A percentile compares a stretch with the other conserved stretches of the same genome.
These are phyloP conservation scores for Saccharomycopsis synnaedendra DNA, from an alignment of 805 yeast genomes.

Conservation along the genomic window DNA sequence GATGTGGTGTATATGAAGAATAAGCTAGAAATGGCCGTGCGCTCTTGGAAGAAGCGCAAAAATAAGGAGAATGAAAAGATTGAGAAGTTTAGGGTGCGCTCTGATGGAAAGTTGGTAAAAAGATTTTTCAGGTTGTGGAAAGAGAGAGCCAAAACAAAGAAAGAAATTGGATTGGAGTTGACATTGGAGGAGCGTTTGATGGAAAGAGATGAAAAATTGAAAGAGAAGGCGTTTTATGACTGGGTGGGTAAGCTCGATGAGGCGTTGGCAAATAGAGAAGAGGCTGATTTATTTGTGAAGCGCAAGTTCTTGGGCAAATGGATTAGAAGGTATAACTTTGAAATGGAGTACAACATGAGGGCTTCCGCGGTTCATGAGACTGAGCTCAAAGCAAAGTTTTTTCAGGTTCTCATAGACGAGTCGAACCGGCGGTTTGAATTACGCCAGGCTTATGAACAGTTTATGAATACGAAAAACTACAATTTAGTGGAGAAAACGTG, in stretches of 20 bases:
- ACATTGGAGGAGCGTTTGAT: conserved; percentile 1
- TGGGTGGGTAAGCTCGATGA: conserved; percentile 1
- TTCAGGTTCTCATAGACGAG: conserved; percentile 1
- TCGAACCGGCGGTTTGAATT: conserved; percentile 12
- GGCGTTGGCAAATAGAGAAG: not conserved
- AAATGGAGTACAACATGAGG: conserved; percentile 4
- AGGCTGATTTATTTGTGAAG: not conserved
- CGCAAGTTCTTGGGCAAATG: conserved; percentile 2
- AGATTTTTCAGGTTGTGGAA: not conserved
- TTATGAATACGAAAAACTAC: conserved; percentile 2
- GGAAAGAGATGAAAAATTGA: not conserved
- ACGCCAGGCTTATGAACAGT: conserved; percentile 1
- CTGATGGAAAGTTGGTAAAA: not conserved
- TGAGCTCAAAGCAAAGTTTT: not conserved
- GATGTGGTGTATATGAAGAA: conserved; percentile 6
- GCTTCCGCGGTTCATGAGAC: not conserved
- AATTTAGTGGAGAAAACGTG: not conserved
- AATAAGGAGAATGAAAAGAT: not conserved
- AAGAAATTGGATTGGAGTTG: not conserved
- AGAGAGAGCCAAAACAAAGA: not conserved
- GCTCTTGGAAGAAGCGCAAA: not conserved
- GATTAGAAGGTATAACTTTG: not conserved
- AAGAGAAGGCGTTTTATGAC: not conserved
- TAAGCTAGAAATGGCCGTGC: not conserved
- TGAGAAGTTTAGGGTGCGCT: too few species aligned